phyloP scores from a whole-genome alignment of 1,139 yeast species.

The Pichia sp. region DNA sequence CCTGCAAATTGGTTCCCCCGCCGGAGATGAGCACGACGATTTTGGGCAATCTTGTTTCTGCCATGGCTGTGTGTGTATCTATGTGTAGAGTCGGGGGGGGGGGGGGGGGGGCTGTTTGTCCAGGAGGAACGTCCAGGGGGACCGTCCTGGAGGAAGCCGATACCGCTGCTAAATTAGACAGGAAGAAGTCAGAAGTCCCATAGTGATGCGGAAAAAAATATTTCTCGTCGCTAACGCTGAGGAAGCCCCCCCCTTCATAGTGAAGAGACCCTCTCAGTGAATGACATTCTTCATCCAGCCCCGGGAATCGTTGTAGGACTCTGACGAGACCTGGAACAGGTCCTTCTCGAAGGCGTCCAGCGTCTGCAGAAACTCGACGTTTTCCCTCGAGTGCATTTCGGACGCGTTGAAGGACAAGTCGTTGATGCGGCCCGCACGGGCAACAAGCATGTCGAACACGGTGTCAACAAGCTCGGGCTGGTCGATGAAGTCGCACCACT shows the following conservation, averaged over 20 bases:
- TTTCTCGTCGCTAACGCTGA: too few relatives aligned
- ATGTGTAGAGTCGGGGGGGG: neutral
- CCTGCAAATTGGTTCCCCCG: constrained; percentile 90
- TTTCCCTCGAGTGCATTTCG: constrained; percentile 17
- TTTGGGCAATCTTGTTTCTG: constrained; percentile 20
- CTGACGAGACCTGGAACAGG: constrained; percentile 14
- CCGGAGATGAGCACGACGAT: constrained; percentile 84
- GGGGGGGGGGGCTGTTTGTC: too few relatives aligned
- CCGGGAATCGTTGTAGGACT: constrained; percentile 12
- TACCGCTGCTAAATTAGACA: neutral
- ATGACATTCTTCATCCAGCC: constrained; percentile 12
- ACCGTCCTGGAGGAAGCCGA: too few relatives aligned
- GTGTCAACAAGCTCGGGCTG: constrained; percentile 17
- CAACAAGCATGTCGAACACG: constrained; percentile 17
- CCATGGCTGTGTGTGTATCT: constrained; percentile 6
- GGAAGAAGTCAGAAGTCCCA: constrained; percentile 1
- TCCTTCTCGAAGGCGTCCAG: constrained; percentile 18
- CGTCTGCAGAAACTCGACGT: constrained; percentile 17
- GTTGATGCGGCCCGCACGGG: constrained; percentile 17
- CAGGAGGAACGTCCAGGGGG: too few relatives aligned
- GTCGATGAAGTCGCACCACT: constrained; percentile 21
- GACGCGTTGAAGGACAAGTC: constrained; percentile 18
- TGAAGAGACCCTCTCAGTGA: neutral
- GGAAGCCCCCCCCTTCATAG: too few relatives aligned
- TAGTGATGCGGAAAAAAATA: neutral